phyloP scores from a whole-genome alignment of 1,284 basidiomycete genomes.

The Bjerkandera adusta region DNA sequence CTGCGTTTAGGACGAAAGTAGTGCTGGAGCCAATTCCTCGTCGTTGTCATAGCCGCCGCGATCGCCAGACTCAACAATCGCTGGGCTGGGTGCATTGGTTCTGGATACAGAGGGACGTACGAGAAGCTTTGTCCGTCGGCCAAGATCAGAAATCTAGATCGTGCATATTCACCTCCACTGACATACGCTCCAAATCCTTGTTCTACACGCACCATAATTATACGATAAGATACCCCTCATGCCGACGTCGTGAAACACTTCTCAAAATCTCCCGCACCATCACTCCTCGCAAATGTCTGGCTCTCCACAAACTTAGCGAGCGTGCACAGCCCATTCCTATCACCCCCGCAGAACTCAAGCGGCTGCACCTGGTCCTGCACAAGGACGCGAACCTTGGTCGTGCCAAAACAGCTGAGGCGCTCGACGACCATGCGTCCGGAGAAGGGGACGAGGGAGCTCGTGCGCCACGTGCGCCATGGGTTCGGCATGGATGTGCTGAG shows the following conservation, averaged over 20 bases:
- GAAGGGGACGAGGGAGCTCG: conserved; percentile 65
- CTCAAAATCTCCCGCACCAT: conserved; percentile 68
- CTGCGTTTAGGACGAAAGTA: too few relatives aligned
- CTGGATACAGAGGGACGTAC: too few relatives aligned
- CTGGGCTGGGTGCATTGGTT: too few relatives aligned
- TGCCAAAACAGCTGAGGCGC: conserved; percentile 42
- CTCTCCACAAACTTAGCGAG: conserved; percentile 69
- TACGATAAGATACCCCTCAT: too few relatives aligned
- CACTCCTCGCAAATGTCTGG: conserved; percentile 61
- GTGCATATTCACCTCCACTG: too few relatives aligned
- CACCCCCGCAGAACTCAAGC: conserved; percentile 56
- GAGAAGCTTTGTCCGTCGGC: too few relatives aligned
- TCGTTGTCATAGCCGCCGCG: too few relatives aligned
- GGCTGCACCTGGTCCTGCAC: conserved; percentile 69
- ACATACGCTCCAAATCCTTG: too few relatives aligned
- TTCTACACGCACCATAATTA: too few relatives aligned
- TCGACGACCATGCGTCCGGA: conserved; percentile 63
- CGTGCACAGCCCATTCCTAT: conserved; percentile 56
- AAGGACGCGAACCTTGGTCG: conserved; percentile 29
- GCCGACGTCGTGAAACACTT: conserved; percentile 38
- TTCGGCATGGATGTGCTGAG: conserved; percentile 44
- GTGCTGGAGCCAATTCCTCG: too few relatives aligned
- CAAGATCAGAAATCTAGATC: too few relatives aligned
- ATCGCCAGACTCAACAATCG: too few relatives aligned
- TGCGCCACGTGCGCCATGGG: conserved; percentile 49